Evolutionary conservation across 2,329 filamentous ascomycete species (phyloP).

Genomic region (Paecilomyces niveus): DNA sequence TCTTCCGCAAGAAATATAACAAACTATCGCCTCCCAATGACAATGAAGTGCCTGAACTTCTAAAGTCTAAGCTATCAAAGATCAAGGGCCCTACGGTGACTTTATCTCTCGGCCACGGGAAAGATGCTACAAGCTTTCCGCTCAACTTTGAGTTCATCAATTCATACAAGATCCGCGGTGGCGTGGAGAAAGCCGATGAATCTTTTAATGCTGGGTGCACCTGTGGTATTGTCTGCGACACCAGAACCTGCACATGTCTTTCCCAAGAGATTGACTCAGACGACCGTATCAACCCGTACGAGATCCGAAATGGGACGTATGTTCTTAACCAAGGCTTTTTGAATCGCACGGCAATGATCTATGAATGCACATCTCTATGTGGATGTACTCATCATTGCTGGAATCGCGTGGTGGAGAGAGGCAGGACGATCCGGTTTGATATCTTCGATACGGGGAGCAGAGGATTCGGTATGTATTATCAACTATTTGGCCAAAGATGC

Average conservation of each 20-base stretch:
- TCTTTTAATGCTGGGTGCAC: slow-evolving; percentile 28
- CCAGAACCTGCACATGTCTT: slow-evolving; percentile 21
- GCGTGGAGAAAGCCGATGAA: slow-evolving; percentile 17
- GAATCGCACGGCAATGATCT: slow-evolving; percentile 27
- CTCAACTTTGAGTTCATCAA: slow-evolving; percentile 34
- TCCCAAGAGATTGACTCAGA: slow-evolving; percentile 21
- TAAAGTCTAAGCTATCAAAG: slow-evolving; percentile 16
- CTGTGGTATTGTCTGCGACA: slow-evolving; percentile 21
- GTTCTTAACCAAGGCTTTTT: slow-evolving; percentile 26
- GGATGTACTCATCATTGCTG: slow-evolving; percentile 28
- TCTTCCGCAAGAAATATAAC: slow-evolving; percentile 1
- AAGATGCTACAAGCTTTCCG: slow-evolving; percentile 15
- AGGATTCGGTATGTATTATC: slow-evolving; percentile 30
- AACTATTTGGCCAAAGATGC: not conserved
- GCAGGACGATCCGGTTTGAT: slow-evolving; percentile 32
- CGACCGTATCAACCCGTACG: slow-evolving; percentile 25
- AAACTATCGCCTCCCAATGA: not conserved
- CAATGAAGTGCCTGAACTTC: slow-evolving; percentile 5
- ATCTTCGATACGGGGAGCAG: slow-evolving; percentile 36
- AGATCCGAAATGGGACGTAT: slow-evolving; percentile 10
- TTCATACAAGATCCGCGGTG: slow-evolving; percentile 26
- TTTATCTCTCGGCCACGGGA: slow-evolving; percentile 10
- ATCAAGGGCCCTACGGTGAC: slow-evolving; percentile 24
- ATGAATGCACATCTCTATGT: slow-evolving; percentile 35
- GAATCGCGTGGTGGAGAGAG: slow-evolving; percentile 36